These are phyloP conservation scores for Allium sativum DNA, from an alignment of 106 monocot genomes.

Conservation along the genomic window DNA sequence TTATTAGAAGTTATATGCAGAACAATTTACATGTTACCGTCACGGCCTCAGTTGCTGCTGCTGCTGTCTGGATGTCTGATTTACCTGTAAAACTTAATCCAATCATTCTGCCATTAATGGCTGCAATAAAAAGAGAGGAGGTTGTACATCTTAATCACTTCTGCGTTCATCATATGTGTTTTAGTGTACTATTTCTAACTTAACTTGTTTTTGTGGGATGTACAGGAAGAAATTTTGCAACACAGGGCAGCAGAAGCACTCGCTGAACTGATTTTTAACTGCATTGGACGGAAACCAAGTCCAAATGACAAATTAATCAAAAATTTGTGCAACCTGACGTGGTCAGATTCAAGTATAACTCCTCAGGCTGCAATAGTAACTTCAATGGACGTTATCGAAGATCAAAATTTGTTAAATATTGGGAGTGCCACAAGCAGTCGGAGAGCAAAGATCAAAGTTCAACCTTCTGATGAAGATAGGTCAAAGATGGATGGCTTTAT, in stretches of 20 bases:
- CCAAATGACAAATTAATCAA: conserved; percentile 94
- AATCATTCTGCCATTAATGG: conserved; percentile 93
- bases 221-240: conserved; percentile 91
- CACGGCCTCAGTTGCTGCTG: conserved; percentile 72
- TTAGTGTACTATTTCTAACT: neutral
- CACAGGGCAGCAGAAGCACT: conserved; percentile 84
- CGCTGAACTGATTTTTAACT: conserved; percentile 70
- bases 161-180: neutral
- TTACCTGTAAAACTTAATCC: conserved; percentile 84
- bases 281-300: conserved; percentile 80
- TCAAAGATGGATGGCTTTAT: conserved; percentile 81
- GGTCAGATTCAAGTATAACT: conserved; percentile 70
- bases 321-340: conserved; percentile 73
- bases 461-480: conserved; percentile 52
- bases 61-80: conserved; percentile 81
- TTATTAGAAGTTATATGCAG: conserved; percentile 28
- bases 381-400: conserved; percentile 72
- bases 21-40: conserved; percentile 92
- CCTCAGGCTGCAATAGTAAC: conserved; percentile 63
- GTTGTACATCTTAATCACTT: conserved; percentile 15
- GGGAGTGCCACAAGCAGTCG: conserved; percentile 27
- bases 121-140: conserved; percentile 92
- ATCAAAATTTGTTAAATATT: conserved; percentile 57
- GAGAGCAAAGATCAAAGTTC: conserved; percentile 39
- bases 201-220: neutral